Percentiles rank a stretch among this genome's conserved stretches.
These are phyloP conservation scores for Solanum bulbocastanum DNA, from an alignment of 257 asterid genomes.

Conservation along the genomic window DNA sequence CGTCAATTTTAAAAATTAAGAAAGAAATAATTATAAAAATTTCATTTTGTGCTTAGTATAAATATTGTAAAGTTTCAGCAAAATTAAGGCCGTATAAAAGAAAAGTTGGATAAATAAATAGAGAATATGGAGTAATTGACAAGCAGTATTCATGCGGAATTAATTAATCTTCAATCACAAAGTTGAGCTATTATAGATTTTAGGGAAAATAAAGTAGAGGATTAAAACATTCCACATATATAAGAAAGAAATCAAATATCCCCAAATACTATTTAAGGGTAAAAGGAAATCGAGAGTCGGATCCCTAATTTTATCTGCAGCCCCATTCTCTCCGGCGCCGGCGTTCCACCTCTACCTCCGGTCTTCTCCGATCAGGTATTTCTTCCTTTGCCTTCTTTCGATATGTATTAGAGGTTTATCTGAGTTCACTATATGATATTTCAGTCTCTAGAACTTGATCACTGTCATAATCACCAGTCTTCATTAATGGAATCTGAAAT, in stretches of 20 bases:
- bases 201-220: neutral
- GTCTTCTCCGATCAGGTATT: neutral
- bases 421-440: neutral
- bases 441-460: neutral
- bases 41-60: too few relatives aligned
- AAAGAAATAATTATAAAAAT: too few relatives aligned
- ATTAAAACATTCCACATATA: neutral
- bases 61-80: too few relatives aligned
- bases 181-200: neutral
- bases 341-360: neutral
- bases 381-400: neutral
- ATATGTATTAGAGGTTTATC: neutral
- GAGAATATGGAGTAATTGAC: neutral
- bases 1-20: neutral
- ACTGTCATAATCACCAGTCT: neutral
- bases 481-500: neutral
- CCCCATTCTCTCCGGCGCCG: neutral
- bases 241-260: neutral
- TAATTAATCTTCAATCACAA: neutral
- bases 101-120: too few relatives aligned
- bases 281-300: neutral
- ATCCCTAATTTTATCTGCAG: neutral
- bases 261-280: neutral
- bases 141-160: neutral
- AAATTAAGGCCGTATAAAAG: too few relatives aligned